Base-by-base conservation (phyloP, 176 grass and related monocot genomes). In the Musa troglodytarum region DNA sequence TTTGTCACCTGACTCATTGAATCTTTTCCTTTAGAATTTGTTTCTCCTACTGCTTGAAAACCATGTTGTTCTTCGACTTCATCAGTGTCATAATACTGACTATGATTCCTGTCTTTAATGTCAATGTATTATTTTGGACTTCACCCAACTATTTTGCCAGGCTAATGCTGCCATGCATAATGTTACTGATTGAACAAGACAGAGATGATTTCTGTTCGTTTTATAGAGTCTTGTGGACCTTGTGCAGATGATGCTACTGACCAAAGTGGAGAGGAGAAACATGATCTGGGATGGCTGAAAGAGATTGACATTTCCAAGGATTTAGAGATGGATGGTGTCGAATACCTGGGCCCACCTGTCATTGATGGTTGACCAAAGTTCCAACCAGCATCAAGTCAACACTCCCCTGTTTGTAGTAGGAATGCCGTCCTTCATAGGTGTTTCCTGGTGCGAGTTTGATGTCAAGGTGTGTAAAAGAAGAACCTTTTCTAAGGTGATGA, bases 311-410 rank as follows among this genome's bases (percentile, higher is more conserved):
- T 87, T 71, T 89, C 92, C 1, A 50, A 52, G 29, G 71, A 87
- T 64, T 54, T 89, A 68, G 87, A 85, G 85, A 96, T 96, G 80
- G 28, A 76, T 67, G 28, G 28, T 13, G 79, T 82, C 24, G 80
- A 52, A 10, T 96, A 96, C 2, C 75, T 88, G 1, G 92, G 85
- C 59, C 92, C 92, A 9, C 89, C 71, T 29, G 81, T 96, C 51
- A 85, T 88, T 12, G 86, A 86, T 53, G 53, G 76, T 34, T 57
- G 53, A 84, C 20, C 21, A 52, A 59, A 10, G 23, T 63, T 63
- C 9, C 24, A 23, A 28, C 57, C 58, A 62, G 20, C 1, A 19
- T 17, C 21, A 9, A n/a, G 20, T 62, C 57, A 34, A 34, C 29
- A 34, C 29, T 0, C 29, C 29, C 29, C 29, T 3, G 0, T 3